Conservation (phyloP, 2,329 filamentous ascomycete genomes). For the Fusarium solani-melongenae region DNA sequence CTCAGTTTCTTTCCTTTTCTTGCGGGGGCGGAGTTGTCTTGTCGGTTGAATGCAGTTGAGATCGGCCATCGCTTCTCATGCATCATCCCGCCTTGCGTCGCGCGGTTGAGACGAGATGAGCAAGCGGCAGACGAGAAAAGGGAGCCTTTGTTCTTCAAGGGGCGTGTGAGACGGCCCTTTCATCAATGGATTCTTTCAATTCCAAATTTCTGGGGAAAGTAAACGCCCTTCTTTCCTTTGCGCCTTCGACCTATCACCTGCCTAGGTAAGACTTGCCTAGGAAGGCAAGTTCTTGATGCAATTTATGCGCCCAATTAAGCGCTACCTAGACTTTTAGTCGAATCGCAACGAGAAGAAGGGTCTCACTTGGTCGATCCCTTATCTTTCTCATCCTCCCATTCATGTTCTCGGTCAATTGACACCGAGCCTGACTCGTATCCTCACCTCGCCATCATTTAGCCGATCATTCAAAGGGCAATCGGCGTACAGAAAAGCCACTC, state of each 20-base stretch:
- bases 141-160: neutral
- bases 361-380: conserved; percentile 4
- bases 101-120: conserved; percentile 3
- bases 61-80: conserved; percentile 11
- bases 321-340: neutral
- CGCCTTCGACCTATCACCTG: neutral
- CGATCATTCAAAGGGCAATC: conserved; percentile 2
- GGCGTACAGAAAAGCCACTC: neutral
- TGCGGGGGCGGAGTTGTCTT: neutral
- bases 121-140: neutral
- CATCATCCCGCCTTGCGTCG: neutral
- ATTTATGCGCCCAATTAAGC: neutral
- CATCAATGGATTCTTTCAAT: neutral
- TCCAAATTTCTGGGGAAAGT: neutral
- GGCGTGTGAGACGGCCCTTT: neutral
- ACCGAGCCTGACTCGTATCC: conserved; percentile 20
- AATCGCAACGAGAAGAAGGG: conserved; percentile 7
- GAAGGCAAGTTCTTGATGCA: neutral
- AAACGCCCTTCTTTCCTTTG: neutral
- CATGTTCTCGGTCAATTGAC: neutral
- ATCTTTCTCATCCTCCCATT: neutral
- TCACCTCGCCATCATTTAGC: conserved; percentile 4
- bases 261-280: neutral
- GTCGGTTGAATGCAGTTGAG: conserved; percentile 3
- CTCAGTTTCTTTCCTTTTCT: neutral